Base-by-base conservation (phyloP, 106 monocot species). In the Amphibolis antarctica region DNA sequence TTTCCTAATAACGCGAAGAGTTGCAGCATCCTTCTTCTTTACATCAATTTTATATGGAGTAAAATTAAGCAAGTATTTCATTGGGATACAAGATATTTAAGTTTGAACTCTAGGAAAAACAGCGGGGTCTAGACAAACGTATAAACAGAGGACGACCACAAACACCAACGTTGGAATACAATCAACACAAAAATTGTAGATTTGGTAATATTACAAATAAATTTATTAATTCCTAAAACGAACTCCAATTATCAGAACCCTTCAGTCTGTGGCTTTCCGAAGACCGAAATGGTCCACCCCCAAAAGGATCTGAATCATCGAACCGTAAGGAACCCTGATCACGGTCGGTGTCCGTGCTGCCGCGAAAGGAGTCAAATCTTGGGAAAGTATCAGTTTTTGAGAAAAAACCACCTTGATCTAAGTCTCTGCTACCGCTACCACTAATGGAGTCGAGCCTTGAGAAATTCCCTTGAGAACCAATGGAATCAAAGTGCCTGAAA, bases 291-390 rank as follows among this genome's bases (percentile, higher is more conserved):
- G 81, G 79, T 12, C 86, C 86, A 53, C 73, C 71, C n/a, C 86
- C 86, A 46, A 92, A 92, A 29, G 92, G 84, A 46, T 92, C 92
- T 1, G 76, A 55, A 24, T 87, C 86, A 63, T 87, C 86, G 46
- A 92, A 87, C 11, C 84, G 84, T 46, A 67, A 64, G 65, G 84
- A 92, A 31, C 60, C 75, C 21, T 58, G 75, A 45, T 63, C 65
- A 22, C 77, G 75, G 44, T 60, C 75, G 7, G 53, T 67, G 56
- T 77, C 81, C 9, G 24, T 63, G 19, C 57, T 79, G 73, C 81
- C 76, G n/a, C 69, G 59, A 6, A 76, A 71, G 1, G 84, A 81
- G 55, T 88, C 88, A 22, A 88, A 88, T 57, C 81, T 72, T 0
- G 78, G 17, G 22, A 84, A 27, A 2, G 18, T 64, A 61, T 76